Conservation (phyloP, 2,329 filamentous ascomycete species). For the Neonectria punicea region DNA sequence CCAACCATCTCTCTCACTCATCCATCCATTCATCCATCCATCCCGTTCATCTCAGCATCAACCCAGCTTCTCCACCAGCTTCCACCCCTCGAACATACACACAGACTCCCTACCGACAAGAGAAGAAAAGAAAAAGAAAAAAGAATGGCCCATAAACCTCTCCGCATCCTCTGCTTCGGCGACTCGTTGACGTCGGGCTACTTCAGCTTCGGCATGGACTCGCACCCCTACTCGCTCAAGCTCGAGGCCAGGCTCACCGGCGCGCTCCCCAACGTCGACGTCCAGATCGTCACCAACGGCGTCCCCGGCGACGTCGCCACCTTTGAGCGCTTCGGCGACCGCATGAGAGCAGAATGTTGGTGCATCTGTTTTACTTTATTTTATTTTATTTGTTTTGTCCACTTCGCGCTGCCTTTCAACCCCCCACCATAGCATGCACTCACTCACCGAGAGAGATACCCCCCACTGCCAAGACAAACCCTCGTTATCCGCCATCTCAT, state of each 20-base stretch:
- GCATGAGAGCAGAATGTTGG: constrained; percentile 51
- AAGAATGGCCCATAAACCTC: constrained; percentile 47
- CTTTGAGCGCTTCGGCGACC: constrained; percentile 43
- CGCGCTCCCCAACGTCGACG: constrained; percentile 54
- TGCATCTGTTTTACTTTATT: background rate
- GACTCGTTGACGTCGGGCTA: constrained; percentile 72
- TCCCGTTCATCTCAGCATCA: constrained; percentile 5
- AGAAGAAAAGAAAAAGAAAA: background rate
- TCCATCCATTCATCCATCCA: constrained; percentile 3
- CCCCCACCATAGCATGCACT: background rate
- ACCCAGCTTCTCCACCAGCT: background rate
- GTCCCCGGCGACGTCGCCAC: constrained; percentile 62
- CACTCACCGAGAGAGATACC: background rate
- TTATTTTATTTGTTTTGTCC: background rate
- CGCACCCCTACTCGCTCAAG: constrained; percentile 64
- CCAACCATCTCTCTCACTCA: background rate
- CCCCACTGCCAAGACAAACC: background rate
- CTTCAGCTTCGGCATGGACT: constrained; percentile 51
- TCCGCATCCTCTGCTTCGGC: constrained; percentile 72
- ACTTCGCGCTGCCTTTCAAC: background rate
- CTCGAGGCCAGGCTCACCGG: constrained; percentile 59
- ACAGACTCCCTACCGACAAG: background rate
- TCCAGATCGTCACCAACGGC: constrained; percentile 61
- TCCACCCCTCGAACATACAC: background rate
- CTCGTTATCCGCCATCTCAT: background rate